A percentile compares a stretch with the other conserved stretches of the same genome.
Evolutionary conservation across 306 rosid genomes (phyloP).

Genomic region (Castanea crenata): DNA sequence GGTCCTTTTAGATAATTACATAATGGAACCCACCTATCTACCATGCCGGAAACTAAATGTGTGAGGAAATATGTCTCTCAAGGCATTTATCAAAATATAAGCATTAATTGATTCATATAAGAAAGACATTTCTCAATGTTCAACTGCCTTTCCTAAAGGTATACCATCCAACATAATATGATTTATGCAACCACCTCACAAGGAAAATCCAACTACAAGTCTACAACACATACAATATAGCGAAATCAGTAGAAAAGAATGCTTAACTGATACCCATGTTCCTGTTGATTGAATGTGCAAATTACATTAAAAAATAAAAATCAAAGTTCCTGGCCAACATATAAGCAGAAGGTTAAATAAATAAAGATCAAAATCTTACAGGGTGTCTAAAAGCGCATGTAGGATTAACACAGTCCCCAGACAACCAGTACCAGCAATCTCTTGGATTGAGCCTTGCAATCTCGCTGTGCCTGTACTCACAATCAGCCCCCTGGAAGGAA

Average conservation of each 20-base stretch:
- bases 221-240: background rate
- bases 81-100: background rate
- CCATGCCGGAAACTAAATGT: background rate
- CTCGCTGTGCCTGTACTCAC: constrained; percentile 87
- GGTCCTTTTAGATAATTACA: no score
- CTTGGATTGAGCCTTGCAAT: constrained; percentile 84
- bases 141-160: background rate
- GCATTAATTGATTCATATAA: background rate
- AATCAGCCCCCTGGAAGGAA: constrained; percentile 64
- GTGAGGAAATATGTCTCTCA: background rate
- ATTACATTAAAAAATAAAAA: background rate
- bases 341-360: background rate
- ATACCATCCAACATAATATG: background rate
- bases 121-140: background rate
- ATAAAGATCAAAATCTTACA: constrained; percentile 42
- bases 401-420: constrained; percentile 71
- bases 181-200: background rate
- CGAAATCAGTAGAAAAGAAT: background rate
- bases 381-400: constrained; percentile 91
- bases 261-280: constrained; percentile 2
- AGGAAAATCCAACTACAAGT: background rate
- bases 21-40: background rate
- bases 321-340: background rate
- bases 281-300: background rate
- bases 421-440: constrained; percentile 91